These are phyloP conservation scores for Wallacemonas sp. DNA, from an alignment of 208 protist genomes.

Conservation along the genomic window DNA sequence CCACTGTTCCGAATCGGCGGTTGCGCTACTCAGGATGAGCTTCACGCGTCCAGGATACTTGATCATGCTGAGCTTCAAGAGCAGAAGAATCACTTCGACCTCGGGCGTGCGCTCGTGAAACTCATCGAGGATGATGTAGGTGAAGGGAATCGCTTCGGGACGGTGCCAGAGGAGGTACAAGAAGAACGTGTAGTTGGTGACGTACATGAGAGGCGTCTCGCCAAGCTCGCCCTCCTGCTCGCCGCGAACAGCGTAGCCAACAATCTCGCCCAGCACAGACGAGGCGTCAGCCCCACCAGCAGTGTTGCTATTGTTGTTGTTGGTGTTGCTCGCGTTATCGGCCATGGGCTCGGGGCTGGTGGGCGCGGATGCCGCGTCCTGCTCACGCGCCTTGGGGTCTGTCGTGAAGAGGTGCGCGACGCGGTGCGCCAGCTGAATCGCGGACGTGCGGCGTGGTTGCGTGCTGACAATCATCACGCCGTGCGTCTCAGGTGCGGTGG, in stretches of 20 bases:
- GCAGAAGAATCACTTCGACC: constrained; percentile 87
- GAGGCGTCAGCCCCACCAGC: too few relatives aligned
- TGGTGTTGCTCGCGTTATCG: background rate
- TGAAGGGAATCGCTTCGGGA: constrained; percentile 65
- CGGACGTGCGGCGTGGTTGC: constrained; percentile 79
- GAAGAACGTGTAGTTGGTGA: constrained; percentile 88
- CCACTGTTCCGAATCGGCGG: constrained; percentile 83
- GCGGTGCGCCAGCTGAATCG: constrained; percentile 79
- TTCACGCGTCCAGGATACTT: constrained; percentile 67
- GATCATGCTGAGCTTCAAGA: constrained; percentile 83
- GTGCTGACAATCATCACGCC: constrained; percentile 54
- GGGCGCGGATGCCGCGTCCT: background rate
- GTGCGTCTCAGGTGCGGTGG: background rate
- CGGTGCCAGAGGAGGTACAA: constrained; percentile 66
- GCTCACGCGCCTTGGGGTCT: background rate
- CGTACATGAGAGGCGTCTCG: constrained; percentile 81
- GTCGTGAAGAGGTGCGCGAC: constrained; percentile 54
- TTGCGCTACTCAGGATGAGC: constrained; percentile 91
- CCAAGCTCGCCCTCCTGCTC: constrained; percentile 72
- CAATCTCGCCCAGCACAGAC: constrained; percentile 34
- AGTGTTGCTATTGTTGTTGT: too few relatives aligned
- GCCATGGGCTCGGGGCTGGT: background rate
- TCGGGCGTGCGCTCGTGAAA: constrained; percentile 95
- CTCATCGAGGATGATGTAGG: constrained; percentile 94
- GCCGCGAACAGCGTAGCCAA: constrained; percentile 85